Percentiles rank a stretch among this genome's conserved stretches.
phyloP scores from a whole-genome alignment of 2,329 filamentous ascomycete species.

The Talaromyces sp. region DNA sequence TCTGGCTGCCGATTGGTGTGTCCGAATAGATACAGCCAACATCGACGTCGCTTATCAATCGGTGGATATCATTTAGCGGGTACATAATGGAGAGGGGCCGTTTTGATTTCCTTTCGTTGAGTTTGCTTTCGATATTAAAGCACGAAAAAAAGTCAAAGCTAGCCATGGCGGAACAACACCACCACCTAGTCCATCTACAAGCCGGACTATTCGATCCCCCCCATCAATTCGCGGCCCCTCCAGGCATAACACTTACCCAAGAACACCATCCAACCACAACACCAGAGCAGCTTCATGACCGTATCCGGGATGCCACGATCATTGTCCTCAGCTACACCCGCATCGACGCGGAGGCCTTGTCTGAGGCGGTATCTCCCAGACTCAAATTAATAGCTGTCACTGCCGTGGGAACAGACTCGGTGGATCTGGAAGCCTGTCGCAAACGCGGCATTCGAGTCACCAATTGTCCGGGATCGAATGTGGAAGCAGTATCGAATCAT shows the following conservation, averaged over 20 bases:
- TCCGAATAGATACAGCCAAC: neutral
- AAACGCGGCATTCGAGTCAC: constrained; percentile 45
- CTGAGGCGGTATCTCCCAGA: constrained; percentile 42
- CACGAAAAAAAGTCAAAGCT: neutral
- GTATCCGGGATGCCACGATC: constrained; percentile 48
- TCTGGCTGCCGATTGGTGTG: neutral
- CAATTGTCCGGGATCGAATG: constrained; percentile 48
- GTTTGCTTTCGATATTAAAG: neutral
- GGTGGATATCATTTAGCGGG: neutral
- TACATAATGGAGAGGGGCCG: neutral
- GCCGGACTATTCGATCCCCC: constrained; percentile 44
- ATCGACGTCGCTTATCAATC: neutral
- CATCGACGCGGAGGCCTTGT: constrained; percentile 35
- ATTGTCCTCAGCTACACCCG: constrained; percentile 38
- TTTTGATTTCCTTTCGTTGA: neutral
- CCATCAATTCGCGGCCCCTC: constrained; percentile 41
- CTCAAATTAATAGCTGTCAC: constrained; percentile 45
- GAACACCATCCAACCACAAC: constrained; percentile 34
- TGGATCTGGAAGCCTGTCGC: constrained; percentile 45
- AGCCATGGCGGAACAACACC: constrained; percentile 24
- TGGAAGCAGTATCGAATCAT: constrained; percentile 50
- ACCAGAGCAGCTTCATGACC: constrained; percentile 36
- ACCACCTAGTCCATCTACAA: constrained; percentile 48
- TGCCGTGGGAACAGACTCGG: constrained; percentile 47
- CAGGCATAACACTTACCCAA: constrained; percentile 36